Conservation (phyloP, 306 rosid species). For the Citrullus colocynthis region DNA sequence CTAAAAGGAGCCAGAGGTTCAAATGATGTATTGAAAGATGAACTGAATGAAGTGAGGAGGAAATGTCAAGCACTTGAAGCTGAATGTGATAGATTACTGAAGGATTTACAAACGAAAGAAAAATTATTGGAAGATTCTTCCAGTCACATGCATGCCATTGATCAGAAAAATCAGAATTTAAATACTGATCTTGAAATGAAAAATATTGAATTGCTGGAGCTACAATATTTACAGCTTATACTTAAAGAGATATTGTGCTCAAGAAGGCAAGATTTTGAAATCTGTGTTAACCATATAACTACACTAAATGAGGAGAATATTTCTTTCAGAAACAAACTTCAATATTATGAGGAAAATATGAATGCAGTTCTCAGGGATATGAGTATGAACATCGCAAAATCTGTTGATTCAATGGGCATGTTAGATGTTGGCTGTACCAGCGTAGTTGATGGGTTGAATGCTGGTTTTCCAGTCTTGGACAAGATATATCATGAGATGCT, state of each 20-base stretch:
- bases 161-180: slow-evolving; percentile 30
- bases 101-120: slow-evolving; percentile 33
- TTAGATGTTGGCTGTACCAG: slow-evolving; percentile 16
- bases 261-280: slow-evolving; percentile 23
- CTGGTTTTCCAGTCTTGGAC: slow-evolving; percentile 11
- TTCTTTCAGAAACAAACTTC: slow-evolving; percentile 22
- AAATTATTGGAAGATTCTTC: slow-evolving; percentile 21
- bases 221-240: slow-evolving; percentile 26
- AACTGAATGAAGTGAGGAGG: slow-evolving; percentile 31
- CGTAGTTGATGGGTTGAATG: slow-evolving; percentile 14
- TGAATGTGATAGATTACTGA: slow-evolving; percentile 26
- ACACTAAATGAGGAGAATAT: slow-evolving; percentile 29
- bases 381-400: slow-evolving; percentile 14
- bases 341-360: slow-evolving; percentile 20
- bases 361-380: slow-evolving; percentile 16
- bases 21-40: slow-evolving; percentile 33
- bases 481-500: slow-evolving; percentile 19
- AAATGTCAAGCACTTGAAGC: slow-evolving; percentile 35
- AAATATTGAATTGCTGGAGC: slow-evolving; percentile 18
- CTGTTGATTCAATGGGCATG: slow-evolving; percentile 19
- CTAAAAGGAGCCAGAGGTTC: slow-evolving; percentile 29
- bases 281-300: neutral
- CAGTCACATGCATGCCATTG: slow-evolving; percentile 30
- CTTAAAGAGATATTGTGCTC: slow-evolving; percentile 17
- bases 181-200: slow-evolving; percentile 22